Conservation (phyloP, 495 filamentous ascomycete species). For the Tuber borchii region DNA sequence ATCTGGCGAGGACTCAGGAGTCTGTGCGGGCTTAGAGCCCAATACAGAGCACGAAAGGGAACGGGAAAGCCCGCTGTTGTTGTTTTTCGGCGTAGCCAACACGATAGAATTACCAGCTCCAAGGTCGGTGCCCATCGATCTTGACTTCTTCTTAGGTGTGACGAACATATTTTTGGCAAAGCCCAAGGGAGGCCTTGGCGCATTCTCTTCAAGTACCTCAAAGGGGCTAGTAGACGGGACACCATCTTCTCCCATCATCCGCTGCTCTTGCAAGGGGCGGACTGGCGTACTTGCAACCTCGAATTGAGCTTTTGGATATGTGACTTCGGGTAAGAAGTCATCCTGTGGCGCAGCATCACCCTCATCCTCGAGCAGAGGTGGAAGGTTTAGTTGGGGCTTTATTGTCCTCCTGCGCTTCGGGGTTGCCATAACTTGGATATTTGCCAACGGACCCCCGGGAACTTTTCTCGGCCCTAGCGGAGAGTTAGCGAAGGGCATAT, state of each 20-base stretch:
- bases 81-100: slow-evolving; percentile 20
- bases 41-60: slow-evolving; percentile 2
- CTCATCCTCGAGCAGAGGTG: slow-evolving; percentile 3
- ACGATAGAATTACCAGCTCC: slow-evolving; percentile 15
- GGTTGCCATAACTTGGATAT: slow-evolving; percentile 69
- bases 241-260: slow-evolving; percentile 12
- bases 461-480: slow-evolving; percentile 58
- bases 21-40: neutral
- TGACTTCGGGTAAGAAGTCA: slow-evolving; percentile 5
- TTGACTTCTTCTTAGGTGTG: slow-evolving; percentile 25
- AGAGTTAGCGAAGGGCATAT: slow-evolving; percentile 36
- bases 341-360: slow-evolving; percentile 9
- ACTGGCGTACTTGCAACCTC: slow-evolving; percentile 24
- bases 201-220: slow-evolving; percentile 4
- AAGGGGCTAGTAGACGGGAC: slow-evolving; percentile 30
- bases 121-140: slow-evolving; percentile 9
- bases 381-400: slow-evolving; percentile 14
- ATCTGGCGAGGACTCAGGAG: slow-evolving; percentile 18
- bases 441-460: slow-evolving; percentile 51
- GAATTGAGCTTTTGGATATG: neutral
- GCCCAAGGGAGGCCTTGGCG: slow-evolving; percentile 4
- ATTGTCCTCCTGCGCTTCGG: slow-evolving; percentile 47
- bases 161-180: slow-evolving; percentile 10
- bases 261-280: slow-evolving; percentile 3
- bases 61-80: slow-evolving; percentile 6